Conservation (phyloP, 2,329 filamentous ascomycete species). For the Aspergillus latus region DNA sequence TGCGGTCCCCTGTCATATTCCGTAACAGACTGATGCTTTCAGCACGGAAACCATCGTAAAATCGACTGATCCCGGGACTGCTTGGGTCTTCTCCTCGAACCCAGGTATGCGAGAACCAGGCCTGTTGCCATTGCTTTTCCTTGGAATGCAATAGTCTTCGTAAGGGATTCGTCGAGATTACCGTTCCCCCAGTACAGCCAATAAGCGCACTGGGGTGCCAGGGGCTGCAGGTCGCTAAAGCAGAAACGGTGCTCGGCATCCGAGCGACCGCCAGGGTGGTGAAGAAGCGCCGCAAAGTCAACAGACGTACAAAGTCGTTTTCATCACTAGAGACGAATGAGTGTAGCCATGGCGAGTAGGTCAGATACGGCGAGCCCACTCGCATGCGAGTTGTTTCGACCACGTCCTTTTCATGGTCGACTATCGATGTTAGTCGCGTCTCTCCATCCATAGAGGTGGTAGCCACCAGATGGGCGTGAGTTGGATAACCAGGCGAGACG, state of each 20-base stretch:
- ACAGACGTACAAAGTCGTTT: slow-evolving; percentile 50
- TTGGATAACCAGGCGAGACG: slow-evolving; percentile 52
- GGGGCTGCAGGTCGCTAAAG: slow-evolving; percentile 36
- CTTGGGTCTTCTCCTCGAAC: slow-evolving; percentile 26
- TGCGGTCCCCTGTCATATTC: slow-evolving; percentile 32
- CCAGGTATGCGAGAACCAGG: slow-evolving; percentile 62
- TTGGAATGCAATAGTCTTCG: slow-evolving; percentile 52
- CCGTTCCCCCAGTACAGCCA: slow-evolving; percentile 54
- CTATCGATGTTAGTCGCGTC: slow-evolving; percentile 55
- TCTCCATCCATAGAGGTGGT: slow-evolving; percentile 57
- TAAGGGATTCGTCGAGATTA: slow-evolving; percentile 54
- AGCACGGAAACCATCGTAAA: slow-evolving; percentile 47
- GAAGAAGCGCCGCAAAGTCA: slow-evolving; percentile 55
- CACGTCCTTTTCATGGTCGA: slow-evolving; percentile 47
- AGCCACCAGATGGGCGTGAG: slow-evolving; percentile 53
- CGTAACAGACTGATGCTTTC: slow-evolving; percentile 37
- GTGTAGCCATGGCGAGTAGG: slow-evolving; percentile 58
- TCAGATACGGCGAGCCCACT: slow-evolving; percentile 49
- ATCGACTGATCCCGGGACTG: slow-evolving; percentile 41
- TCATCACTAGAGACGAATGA: slow-evolving; percentile 57
- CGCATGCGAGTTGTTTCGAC: slow-evolving; percentile 51
- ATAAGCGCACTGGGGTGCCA: slow-evolving; percentile 56
- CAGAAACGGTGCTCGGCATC: slow-evolving; percentile 40
- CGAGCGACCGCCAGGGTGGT: slow-evolving; percentile 50
- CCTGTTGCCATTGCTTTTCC: slow-evolving; percentile 53